Percentiles rank a stretch among this genome's conserved stretches.
Conservation (phyloP, 306 rosid species). For the Cajanus cajan region DNA sequence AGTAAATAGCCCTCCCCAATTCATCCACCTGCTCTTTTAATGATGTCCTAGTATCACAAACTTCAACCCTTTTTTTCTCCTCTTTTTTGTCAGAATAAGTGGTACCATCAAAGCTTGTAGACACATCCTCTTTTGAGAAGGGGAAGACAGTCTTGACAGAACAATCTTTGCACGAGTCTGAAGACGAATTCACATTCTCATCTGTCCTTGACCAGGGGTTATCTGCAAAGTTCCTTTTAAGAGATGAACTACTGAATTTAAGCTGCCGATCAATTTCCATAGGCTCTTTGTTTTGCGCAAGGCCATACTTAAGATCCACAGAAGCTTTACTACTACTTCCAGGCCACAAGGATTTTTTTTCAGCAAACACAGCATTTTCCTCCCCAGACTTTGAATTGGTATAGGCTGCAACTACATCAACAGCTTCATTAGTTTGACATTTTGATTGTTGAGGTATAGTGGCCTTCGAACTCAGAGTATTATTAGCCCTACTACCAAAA, state of each 20-base stretch:
- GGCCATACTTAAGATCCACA: conserved; percentile 44
- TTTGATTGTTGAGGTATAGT: conserved; percentile 45
- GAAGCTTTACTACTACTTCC: conserved; percentile 63
- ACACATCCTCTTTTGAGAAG: conserved; percentile 55
- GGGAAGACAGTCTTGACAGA: conserved; percentile 81
- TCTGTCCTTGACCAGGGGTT: conserved; percentile 63
- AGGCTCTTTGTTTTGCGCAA: conserved; percentile 45
- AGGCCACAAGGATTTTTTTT: conserved; percentile 59
- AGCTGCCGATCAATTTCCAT: conserved; percentile 55
- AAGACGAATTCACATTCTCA: conserved; percentile 53
- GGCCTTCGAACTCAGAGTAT: conserved; percentile 32
- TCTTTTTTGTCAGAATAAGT: conserved; percentile 60
- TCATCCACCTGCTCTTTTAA: conserved; percentile 87
- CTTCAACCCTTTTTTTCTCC: conserved; percentile 57
- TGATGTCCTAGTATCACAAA: conserved; percentile 53
- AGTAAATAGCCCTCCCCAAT: conserved; percentile 73
- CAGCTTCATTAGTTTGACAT: conserved; percentile 43
- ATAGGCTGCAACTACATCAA: conserved; percentile 34
- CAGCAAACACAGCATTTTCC: conserved; percentile 42
- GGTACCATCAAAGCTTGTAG: conserved; percentile 47
- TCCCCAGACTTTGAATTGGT: conserved; percentile 46
- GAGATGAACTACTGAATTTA: conserved; percentile 45
- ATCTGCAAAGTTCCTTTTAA: conserved; percentile 60
- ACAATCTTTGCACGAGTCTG: conserved; percentile 75
- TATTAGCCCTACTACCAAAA: conserved; percentile 31